phyloP scores from a whole-genome alignment of 805 yeast genomes.

The Starmerella apicola region DNA sequence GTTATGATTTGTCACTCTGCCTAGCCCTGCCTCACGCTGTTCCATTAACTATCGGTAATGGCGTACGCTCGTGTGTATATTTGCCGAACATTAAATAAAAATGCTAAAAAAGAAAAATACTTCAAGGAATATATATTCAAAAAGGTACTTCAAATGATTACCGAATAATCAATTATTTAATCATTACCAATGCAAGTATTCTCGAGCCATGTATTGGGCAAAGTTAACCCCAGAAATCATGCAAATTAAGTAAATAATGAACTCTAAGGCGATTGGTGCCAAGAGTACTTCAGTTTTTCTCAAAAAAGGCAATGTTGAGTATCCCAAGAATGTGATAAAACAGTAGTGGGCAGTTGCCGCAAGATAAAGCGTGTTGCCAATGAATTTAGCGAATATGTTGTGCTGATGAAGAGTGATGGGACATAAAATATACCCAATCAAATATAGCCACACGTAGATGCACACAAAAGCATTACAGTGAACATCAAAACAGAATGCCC shows the following conservation, averaged over 20 bases:
- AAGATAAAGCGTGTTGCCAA: constrained; percentile 71
- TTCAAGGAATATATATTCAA: background rate
- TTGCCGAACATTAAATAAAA: too few relatives aligned
- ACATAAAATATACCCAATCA: constrained; percentile 59
- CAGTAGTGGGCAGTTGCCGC: constrained; percentile 64
- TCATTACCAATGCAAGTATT: constrained; percentile 29
- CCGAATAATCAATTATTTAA: too few relatives aligned
- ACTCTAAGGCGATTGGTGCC: constrained; percentile 51
- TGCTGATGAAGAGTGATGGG: constrained; percentile 52
- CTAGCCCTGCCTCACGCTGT: too few relatives aligned
- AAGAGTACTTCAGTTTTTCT: constrained; percentile 50
- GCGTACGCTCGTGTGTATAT: too few relatives aligned
- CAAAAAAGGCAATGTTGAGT: constrained; percentile 58
- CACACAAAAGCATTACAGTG: constrained; percentile 83
- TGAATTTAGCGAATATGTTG: constrained; percentile 51
- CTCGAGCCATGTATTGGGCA: constrained; percentile 49
- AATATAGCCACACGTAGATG: constrained; percentile 64
- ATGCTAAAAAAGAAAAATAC: background rate
- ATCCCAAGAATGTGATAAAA: constrained; percentile 79
- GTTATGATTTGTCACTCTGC: constrained; percentile 1
- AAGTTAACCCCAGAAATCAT: constrained; percentile 60
- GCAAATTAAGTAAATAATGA: constrained; percentile 41
- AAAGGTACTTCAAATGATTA: too few relatives aligned
- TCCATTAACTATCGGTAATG: too few relatives aligned
- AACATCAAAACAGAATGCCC: constrained; percentile 91